A percentile compares a stretch with the other conserved stretches of the same genome.
Conservation (phyloP, 1,139 yeast genomes). For the Geotrichum macrosporum region DNA sequence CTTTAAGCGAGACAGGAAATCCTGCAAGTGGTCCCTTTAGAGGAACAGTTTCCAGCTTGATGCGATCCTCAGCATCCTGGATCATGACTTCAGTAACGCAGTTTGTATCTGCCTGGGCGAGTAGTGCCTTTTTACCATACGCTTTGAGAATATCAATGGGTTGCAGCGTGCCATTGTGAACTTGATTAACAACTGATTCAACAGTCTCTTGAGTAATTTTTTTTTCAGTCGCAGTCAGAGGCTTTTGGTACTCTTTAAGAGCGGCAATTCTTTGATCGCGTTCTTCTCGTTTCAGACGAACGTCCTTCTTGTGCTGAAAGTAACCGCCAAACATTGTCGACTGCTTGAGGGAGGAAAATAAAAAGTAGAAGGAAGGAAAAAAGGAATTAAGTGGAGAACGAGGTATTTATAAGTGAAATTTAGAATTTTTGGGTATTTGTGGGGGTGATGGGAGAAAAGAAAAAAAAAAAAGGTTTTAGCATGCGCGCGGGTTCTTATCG, state of each 20-base stretch:
- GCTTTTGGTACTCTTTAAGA: conserved; percentile 34
- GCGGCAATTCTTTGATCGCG: conserved; percentile 37
- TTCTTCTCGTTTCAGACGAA: conserved; percentile 36
- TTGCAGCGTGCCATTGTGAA: conserved; percentile 33
- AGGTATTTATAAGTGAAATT: background rate
- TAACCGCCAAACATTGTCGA: conserved; percentile 20
- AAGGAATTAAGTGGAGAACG: background rate
- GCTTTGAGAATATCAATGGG: conserved; percentile 39
- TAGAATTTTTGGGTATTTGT: background rate
- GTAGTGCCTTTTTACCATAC: conserved; percentile 40
- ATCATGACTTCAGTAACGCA: conserved; percentile 35
- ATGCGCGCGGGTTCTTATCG: too few relatives aligned
- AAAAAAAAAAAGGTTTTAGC: background rate
- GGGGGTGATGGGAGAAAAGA: background rate
- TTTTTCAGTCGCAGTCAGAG: conserved; percentile 36
- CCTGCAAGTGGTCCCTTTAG: conserved; percentile 49
- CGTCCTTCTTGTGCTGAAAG: conserved; percentile 23
- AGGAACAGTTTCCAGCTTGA: conserved; percentile 41
- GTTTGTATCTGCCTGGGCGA: conserved; percentile 36
- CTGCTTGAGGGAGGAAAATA: background rate
- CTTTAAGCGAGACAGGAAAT: conserved; percentile 50
- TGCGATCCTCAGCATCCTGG: conserved; percentile 38
- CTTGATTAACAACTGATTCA: conserved; percentile 32
- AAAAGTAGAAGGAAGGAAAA: background rate
- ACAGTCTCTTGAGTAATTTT: conserved; percentile 33